Conservation (phyloP, 2,329 filamentous ascomycete genomes). For the Aureobasidium mangrovei region DNA sequence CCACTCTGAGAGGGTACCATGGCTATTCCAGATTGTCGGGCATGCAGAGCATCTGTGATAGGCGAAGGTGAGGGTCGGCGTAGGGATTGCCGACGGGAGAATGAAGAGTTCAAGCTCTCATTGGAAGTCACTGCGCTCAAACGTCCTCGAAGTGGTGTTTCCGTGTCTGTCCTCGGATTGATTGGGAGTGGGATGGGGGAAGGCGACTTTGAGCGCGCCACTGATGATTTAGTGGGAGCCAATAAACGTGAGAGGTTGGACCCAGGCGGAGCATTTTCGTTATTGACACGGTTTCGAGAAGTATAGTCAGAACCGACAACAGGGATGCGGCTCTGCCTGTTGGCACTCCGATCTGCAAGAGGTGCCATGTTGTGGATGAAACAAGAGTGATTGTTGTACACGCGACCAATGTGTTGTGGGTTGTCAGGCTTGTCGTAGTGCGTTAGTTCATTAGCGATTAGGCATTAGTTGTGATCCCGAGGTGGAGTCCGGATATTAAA, state of each 20-base stretch:
- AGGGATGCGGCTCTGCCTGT: constrained; percentile 15
- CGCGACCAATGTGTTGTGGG: background rate
- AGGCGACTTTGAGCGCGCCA: constrained; percentile 17
- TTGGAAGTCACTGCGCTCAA: background rate
- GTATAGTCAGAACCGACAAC: background rate
- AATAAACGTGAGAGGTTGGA: constrained; percentile 18
- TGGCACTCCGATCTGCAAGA: constrained; percentile 20
- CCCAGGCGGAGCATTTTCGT: constrained; percentile 17
- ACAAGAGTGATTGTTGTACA: background rate
- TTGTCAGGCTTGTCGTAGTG: background rate
- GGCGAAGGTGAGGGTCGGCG: background rate
- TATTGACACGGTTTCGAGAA: constrained; percentile 14
- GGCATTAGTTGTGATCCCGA: background rate
- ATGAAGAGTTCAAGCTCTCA: constrained; percentile 3
- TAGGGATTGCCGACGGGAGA: background rate
- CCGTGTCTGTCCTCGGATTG: background rate
- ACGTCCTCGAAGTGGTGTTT: background rate
- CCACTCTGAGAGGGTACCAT: background rate
- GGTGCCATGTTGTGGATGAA: constrained; percentile 11
- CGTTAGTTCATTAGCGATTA: background rate
- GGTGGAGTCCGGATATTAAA: constrained; percentile 1
- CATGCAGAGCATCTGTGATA: background rate
- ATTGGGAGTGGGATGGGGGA: background rate
- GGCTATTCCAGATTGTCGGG: background rate
- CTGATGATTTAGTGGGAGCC: constrained; percentile 22